Evolutionary conservation across 2,329 filamentous ascomycete genomes (phyloP).

Genomic region (Talaromyces sp.): DNA sequence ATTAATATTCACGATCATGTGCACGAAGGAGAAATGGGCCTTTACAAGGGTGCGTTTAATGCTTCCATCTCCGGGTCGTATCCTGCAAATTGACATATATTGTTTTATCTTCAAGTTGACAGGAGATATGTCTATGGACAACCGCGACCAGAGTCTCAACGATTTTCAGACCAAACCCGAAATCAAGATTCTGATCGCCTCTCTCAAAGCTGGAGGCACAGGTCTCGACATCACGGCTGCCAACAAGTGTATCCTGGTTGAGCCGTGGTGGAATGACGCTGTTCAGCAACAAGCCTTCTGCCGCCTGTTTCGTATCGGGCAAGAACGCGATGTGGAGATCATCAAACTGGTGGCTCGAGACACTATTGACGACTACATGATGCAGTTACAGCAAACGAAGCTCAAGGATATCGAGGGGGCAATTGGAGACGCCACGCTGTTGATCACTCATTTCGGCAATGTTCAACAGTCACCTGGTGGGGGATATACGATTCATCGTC

Average conservation of each 20-base stretch:
- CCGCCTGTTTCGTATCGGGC: constrained; percentile 63
- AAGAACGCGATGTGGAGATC: constrained; percentile 57
- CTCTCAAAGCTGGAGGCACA: constrained; percentile 55
- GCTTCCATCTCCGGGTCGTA: background rate
- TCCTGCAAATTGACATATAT: background rate
- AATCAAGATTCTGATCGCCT: constrained; percentile 52
- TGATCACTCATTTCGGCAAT: constrained; percentile 29
- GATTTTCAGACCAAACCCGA: constrained; percentile 43
- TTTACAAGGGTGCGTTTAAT: constrained; percentile 23
- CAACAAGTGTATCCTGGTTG: constrained; percentile 54
- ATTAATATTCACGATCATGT: constrained; percentile 50
- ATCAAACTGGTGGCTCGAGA: constrained; percentile 54
- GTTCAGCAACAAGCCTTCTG: constrained; percentile 58
- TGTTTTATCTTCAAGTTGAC: constrained; percentile 6
- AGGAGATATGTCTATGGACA: constrained; percentile 46
- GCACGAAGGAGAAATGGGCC: constrained; percentile 44
- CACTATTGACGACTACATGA: constrained; percentile 57
- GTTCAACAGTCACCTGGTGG: constrained; percentile 8
- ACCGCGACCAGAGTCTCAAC: constrained; percentile 46
- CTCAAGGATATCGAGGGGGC: constrained; percentile 24
- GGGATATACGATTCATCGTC: background rate
- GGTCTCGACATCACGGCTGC: constrained; percentile 60
- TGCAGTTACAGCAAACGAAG: constrained; percentile 56
- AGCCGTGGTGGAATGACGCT: constrained; percentile 60
- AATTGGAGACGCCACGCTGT: constrained; percentile 25